Evolutionary conservation across 192 early-diverging fungal genomes (phyloP).

Genomic region (Coemansia sp.): DNA sequence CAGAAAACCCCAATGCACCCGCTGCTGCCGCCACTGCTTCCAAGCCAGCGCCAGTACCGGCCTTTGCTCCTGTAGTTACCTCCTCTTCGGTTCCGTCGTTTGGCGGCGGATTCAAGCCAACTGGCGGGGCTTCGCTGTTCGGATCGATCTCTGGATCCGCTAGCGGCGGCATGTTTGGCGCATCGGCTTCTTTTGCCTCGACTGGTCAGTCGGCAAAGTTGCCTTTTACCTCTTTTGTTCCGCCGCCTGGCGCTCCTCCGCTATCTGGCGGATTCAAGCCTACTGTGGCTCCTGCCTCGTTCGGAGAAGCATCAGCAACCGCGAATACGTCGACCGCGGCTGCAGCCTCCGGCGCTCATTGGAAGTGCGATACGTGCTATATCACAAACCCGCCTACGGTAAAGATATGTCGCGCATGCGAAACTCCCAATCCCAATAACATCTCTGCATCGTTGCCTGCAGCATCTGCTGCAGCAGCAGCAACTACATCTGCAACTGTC

Average conservation of each 20-base stretch:
- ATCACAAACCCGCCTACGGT: constrained; percentile 13
- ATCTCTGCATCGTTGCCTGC: too few relatives aligned
- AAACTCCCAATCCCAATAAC: constrained; percentile 25
- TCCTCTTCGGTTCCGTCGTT: background rate
- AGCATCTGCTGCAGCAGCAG: background rate
- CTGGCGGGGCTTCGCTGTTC: constrained; percentile 15
- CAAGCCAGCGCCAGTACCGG: too few relatives aligned
- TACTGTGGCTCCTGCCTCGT: background rate
- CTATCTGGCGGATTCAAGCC: constrained; percentile 3
- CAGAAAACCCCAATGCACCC: background rate
- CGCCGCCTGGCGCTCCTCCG: constrained; percentile 14
- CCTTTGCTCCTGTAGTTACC: background rate
- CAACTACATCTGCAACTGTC: background rate
- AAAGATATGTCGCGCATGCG: constrained; percentile 25
- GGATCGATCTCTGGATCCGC: constrained; percentile 4
- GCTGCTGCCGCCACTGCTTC: background rate
- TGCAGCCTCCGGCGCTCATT: constrained; percentile 4
- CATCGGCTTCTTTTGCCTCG: too few relatives aligned
- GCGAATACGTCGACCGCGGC: too few relatives aligned
- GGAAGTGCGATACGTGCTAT: constrained; percentile 39
- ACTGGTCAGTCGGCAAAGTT: background rate
- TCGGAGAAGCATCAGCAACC: too few relatives aligned
- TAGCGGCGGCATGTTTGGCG: background rate
- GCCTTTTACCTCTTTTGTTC: constrained; percentile 21
- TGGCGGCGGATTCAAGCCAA: constrained; percentile 22